Conservation (phyloP, 148 eudicot genomes). For the Rhododendron vialii region DNA sequence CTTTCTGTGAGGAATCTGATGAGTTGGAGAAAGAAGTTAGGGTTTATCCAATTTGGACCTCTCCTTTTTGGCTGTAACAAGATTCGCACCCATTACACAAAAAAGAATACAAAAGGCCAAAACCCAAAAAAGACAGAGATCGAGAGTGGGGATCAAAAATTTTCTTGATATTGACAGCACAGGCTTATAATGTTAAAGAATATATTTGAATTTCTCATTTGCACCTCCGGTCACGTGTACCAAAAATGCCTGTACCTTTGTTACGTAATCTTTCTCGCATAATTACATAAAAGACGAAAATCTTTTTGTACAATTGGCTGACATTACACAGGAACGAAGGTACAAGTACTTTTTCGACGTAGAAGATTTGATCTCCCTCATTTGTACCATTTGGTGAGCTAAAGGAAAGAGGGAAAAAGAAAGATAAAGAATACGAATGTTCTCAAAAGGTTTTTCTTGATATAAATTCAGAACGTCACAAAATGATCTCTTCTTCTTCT, state of each 20-base stretch:
- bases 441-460: too few species aligned
- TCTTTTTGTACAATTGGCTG: background rate
- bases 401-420: background rate
- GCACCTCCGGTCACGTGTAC: too few species aligned
- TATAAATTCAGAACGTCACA: too few species aligned
- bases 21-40: constrained; percentile 5
- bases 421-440: too few species aligned
- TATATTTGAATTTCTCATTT: background rate
- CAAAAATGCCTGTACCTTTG: too few species aligned
- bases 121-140: background rate
- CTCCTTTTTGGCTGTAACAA: background rate
- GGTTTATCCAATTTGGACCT: constrained; percentile 12
- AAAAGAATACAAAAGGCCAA: background rate
- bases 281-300: too few species aligned
- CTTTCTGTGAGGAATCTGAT: background rate
- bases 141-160: background rate
- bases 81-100: constrained; percentile 8
- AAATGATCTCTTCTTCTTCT: too few species aligned
- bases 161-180: background rate
- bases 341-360: too few species aligned
- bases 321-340: too few species aligned
- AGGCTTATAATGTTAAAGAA: background rate
- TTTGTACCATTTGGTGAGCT: too few species aligned
- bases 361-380: too few species aligned
- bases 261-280: background rate